Conservation (phyloP, 2,329 filamentous ascomycete species). For the Knoxdaviesia capensis region DNA sequence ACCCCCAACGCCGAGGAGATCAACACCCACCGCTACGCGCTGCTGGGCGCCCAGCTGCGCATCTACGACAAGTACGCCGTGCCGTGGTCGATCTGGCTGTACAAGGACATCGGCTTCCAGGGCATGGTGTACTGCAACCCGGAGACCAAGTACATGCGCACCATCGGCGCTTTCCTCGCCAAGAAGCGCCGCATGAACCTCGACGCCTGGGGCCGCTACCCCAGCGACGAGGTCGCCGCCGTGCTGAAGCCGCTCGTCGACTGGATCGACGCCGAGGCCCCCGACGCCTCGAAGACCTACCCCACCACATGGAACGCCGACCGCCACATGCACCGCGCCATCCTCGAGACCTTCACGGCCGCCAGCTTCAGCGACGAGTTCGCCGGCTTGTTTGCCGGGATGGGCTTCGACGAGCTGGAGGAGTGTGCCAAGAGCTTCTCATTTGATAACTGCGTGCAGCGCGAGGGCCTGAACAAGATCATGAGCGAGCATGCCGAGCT, state of each 20-base stretch:
- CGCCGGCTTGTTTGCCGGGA: slow-evolving; percentile 30
- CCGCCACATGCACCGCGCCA: slow-evolving; percentile 24
- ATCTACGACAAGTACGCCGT: slow-evolving; percentile 17
- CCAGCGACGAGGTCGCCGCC: slow-evolving; percentile 10
- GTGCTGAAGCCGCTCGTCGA: slow-evolving; percentile 18
- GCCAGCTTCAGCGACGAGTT: slow-evolving; percentile 31
- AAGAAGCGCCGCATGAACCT: slow-evolving; percentile 33
- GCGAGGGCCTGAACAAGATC: slow-evolving; percentile 29
- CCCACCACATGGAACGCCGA: slow-evolving; percentile 29
- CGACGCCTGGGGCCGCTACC: slow-evolving; percentile 30
- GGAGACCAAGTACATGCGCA: slow-evolving; percentile 25
- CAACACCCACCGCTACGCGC: slow-evolving; percentile 19
- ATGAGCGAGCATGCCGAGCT: slow-evolving; percentile 19
- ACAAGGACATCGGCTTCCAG: slow-evolving; percentile 35
- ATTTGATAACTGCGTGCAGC: slow-evolving; percentile 30
- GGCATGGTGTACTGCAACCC: slow-evolving; percentile 31
- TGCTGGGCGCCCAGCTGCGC: slow-evolving; percentile 19
- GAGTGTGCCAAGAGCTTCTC: slow-evolving; percentile 28
- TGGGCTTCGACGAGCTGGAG: slow-evolving; percentile 29
- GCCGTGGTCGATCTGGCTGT: slow-evolving; percentile 40
- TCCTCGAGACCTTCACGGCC: slow-evolving; percentile 19
- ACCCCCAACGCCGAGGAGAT: slow-evolving; percentile 16
- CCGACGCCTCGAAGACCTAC: slow-evolving; percentile 22
- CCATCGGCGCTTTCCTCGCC: slow-evolving; percentile 27
- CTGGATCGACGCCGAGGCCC: slow-evolving; percentile 21